Percentiles rank a stretch among this genome's conserved stretches.
phyloP scores from a whole-genome alignment of 495 filamentous ascomycete species.

The Chaetomium tenue region DNA sequence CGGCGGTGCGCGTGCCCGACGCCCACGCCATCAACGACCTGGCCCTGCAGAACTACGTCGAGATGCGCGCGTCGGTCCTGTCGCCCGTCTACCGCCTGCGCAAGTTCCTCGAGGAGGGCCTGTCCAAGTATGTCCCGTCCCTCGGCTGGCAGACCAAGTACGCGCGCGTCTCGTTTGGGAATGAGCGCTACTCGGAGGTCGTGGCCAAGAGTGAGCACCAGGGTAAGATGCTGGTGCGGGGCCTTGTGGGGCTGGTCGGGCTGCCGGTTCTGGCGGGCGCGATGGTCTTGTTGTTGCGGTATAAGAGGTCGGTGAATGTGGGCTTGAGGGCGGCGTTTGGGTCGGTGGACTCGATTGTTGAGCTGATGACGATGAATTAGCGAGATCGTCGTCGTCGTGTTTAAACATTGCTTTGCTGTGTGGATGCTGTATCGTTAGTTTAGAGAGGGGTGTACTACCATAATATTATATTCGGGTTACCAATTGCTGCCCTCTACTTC shows the following conservation, averaged over 20 bases:
- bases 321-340: conserved; percentile 21
- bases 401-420: not conserved
- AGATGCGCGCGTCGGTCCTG: conserved; percentile 84
- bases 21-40: conserved; percentile 90
- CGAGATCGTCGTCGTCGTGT: not conserved
- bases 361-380: conserved; percentile 24
- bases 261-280: conserved; percentile 33
- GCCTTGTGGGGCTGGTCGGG: conserved; percentile 25
- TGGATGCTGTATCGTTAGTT: not conserved
- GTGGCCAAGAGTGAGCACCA: conserved; percentile 65
- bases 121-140: conserved; percentile 70
- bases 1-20: conserved; percentile 66
- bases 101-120: conserved; percentile 81
- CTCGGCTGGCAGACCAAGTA: conserved; percentile 92
- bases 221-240: conserved; percentile 55
- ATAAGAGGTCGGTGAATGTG: conserved; percentile 24
- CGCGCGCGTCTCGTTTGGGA: conserved; percentile 86
- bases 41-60: conserved; percentile 84
- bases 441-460: not conserved
- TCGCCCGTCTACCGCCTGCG: conserved; percentile 71
- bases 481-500: not conserved
- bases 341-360: conserved; percentile 24
- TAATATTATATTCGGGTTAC: not conserved
- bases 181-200: conserved; percentile 85
- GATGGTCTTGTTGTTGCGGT: conserved; percentile 18